Base-by-base conservation (phyloP, 306 rosid species). In the Cucurbita maxima region DNA sequence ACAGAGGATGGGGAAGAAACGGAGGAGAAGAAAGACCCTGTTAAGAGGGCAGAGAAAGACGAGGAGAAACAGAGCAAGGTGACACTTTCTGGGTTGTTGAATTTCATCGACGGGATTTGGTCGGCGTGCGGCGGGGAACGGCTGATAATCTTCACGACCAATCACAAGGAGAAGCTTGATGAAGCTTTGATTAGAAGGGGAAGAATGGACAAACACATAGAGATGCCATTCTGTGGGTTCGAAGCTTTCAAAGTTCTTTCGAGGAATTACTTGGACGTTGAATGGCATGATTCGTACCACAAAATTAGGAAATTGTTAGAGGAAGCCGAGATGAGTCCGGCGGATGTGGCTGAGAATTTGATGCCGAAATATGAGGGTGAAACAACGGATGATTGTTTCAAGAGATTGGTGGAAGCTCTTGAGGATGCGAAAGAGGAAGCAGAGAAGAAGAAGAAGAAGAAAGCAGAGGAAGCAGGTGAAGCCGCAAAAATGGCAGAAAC, bases 321-420 rank as follows among this genome's bases (percentile, higher is more conserved):
- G 74, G 84, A 84, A 13, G 38, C 57, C 3, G 57, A 83, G 2
- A 85, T 83, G 62, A 81, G 85, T 0, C 98, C 98, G 12, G 98
- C 98, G 8, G 98, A 93, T n/a, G 92, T 93, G 22, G 97, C 97
- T 0, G 94, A 93, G 77, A 86, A 90, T 79, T 72, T 93, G 80
- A 90, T 88, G 97, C 94, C 94, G 22, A 90, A 86, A 73, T 47
- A 57, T 34, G 72, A 81, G 61, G 45, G 61, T 30, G 79, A 62
- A 72, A 80, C 75, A 19, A 77, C 68, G 44, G 84, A 79, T 6
- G 5, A 59, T 20, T 77, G 81, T 40, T 79, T 90, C 64, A 68
- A 55, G 37, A 77, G 73, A 67, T 51, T 93, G 75, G 74, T 93
- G 30, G 76, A 87, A 70, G 94, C 83, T 69, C 88, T 92, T 13